These are phyloP conservation scores for Ambrosia hybrid DNA, from an alignment of 140 eudicot genomes.

Conservation along the genomic window DNA sequence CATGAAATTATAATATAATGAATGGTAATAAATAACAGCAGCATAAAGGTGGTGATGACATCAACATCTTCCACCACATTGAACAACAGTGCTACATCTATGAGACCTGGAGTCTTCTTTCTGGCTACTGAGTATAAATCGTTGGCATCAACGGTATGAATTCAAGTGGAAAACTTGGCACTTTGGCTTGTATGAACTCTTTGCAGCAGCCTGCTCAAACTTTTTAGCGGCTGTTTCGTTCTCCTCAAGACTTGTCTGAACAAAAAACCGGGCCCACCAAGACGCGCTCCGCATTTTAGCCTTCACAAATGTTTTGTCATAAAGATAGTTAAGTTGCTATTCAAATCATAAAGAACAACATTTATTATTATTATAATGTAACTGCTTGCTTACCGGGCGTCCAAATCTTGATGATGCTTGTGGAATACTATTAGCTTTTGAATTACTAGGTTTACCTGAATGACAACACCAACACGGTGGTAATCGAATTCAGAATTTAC, in stretches of 20 bases:
- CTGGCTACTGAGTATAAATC: slow-evolving; percentile 9
- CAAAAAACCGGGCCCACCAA: slow-evolving; percentile 85
- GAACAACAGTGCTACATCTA: slow-evolving; percentile 23
- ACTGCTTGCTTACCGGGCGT: slow-evolving; percentile 55
- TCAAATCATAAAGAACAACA: background rate
- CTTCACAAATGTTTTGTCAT: slow-evolving; percentile 31
- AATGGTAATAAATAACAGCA: slow-evolving; percentile 28
- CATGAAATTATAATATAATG: slow-evolving; percentile 18
- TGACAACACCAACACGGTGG: background rate
- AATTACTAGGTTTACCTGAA: slow-evolving; percentile 67
- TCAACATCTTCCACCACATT: slow-evolving; percentile 38
- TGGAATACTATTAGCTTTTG: slow-evolving; percentile 47
- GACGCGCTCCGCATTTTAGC: slow-evolving; percentile 84
- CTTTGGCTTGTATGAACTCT: slow-evolving; percentile 51
- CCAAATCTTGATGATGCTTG: slow-evolving; percentile 69
- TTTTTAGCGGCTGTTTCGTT: slow-evolving; percentile 70
- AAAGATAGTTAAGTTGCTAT: slow-evolving; percentile 14
- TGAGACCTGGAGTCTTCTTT: slow-evolving; percentile 25
- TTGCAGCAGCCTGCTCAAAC: slow-evolving; percentile 68
- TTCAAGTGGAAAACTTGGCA: slow-evolving; percentile 85
- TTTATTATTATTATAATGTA: background rate
- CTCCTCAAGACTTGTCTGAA: slow-evolving; percentile 68
- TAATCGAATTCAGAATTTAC: background rate
- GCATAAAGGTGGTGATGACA: slow-evolving; percentile 38
- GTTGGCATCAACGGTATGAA: slow-evolving; percentile 47